Conservation (phyloP, 2,329 filamentous ascomycete genomes). For the Fusarium mangiferae region DNA sequence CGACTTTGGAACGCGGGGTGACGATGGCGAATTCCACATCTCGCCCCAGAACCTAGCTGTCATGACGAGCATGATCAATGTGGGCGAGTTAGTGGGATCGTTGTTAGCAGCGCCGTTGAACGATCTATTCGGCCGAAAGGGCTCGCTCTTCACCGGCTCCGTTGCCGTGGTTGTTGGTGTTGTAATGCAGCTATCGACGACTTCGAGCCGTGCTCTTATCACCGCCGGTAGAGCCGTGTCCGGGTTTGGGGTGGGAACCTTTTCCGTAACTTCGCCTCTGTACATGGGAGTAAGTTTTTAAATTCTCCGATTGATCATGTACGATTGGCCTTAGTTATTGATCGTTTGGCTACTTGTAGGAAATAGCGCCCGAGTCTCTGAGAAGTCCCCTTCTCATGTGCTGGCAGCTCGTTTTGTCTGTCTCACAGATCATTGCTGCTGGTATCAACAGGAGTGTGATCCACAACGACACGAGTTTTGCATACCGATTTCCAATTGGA, state of each 20-base stretch:
- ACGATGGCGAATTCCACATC: conserved; percentile 45
- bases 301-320: background rate
- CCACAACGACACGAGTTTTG: conserved; percentile 44
- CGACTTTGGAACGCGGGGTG: conserved; percentile 46
- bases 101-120: conserved; percentile 51
- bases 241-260: conserved; percentile 48
- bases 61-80: conserved; percentile 54
- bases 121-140: conserved; percentile 48
- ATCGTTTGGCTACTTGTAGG: conserved; percentile 16
- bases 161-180: conserved; percentile 43
- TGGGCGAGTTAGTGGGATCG: conserved; percentile 52
- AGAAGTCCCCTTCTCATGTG: conserved; percentile 52
- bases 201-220: conserved; percentile 36
- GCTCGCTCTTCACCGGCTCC: conserved; percentile 44
- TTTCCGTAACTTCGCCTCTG: conserved; percentile 51
- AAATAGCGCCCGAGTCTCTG: conserved; percentile 47
- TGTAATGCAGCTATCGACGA: conserved; percentile 40
- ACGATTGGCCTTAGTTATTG: background rate
- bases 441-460: conserved; percentile 47
- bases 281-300: conserved; percentile 48
- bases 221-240: conserved; percentile 40
- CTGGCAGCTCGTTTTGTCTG: conserved; percentile 52
- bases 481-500: conserved; percentile 49
- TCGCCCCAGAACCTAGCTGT: conserved; percentile 35
- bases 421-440: conserved; percentile 51